Conservation (phyloP, 2,329 filamentous ascomycete genomes). For the Claviceps purpurea region DNA sequence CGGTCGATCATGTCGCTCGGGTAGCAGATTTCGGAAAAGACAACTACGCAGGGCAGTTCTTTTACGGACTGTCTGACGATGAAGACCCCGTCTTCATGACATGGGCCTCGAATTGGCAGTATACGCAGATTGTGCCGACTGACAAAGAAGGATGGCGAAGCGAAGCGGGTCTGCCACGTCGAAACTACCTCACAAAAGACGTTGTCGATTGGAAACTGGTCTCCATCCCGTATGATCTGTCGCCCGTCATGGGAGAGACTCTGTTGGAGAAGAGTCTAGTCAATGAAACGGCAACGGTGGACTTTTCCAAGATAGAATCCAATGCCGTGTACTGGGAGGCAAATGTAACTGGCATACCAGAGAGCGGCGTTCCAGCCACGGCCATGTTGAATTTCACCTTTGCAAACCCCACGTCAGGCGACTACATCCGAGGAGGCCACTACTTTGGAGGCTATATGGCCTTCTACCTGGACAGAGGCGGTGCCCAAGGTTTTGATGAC, state of each 20-base stretch:
- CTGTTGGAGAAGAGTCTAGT: slow-evolving; percentile 30
- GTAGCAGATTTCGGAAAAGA: slow-evolving; percentile 23
- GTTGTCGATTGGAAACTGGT: slow-evolving; percentile 38
- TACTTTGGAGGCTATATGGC: slow-evolving; percentile 14
- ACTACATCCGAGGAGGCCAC: slow-evolving; percentile 15
- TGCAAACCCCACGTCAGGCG: slow-evolving; percentile 12
- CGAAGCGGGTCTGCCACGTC: slow-evolving; percentile 26
- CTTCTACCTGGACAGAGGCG: slow-evolving; percentile 17
- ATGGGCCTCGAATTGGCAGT: slow-evolving; percentile 24
- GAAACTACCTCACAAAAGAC: slow-evolving; percentile 37
- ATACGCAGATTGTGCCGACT: slow-evolving; percentile 17
- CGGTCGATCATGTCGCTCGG: slow-evolving; percentile 15
- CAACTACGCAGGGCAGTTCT: slow-evolving; percentile 24
- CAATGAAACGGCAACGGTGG: slow-evolving; percentile 33
- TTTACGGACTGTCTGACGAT: slow-evolving; percentile 12
- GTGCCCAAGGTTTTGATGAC: slow-evolving; percentile 15
- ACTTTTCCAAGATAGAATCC: slow-evolving; percentile 36
- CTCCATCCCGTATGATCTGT: slow-evolving; percentile 33
- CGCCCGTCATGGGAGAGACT: slow-evolving; percentile 29
- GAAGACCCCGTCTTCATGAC: slow-evolving; percentile 20
- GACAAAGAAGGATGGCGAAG: slow-evolving; percentile 19
- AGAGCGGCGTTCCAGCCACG: slow-evolving; percentile 6
- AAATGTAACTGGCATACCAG: slow-evolving; percentile 30
- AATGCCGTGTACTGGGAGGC: slow-evolving; percentile 41
- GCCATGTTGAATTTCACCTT: slow-evolving; percentile 19